Percentiles rank a stretch among this genome's conserved stretches.
These are phyloP conservation scores for Dactylella cylindrospora DNA, from an alignment of 2,329 filamentous ascomycete species.

Conservation along the genomic window DNA sequence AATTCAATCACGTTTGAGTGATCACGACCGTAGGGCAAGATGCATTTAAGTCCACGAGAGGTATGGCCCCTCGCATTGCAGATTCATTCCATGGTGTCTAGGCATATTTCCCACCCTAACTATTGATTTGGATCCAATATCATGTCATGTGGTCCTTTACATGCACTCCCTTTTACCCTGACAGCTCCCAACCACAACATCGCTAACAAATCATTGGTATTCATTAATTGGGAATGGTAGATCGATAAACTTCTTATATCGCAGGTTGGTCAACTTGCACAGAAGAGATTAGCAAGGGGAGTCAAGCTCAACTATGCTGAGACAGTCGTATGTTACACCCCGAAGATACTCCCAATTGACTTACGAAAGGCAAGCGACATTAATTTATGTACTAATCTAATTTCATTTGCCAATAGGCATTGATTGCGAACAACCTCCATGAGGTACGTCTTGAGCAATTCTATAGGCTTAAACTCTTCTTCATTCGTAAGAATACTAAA, in stretches of 20 bases:
- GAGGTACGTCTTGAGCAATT: constrained; percentile 60
- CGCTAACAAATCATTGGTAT: too few relatives aligned
- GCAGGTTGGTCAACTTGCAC: constrained; percentile 82
- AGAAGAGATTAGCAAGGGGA: constrained; percentile 81
- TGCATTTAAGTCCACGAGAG: constrained; percentile 43
- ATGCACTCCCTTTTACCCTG: too few relatives aligned
- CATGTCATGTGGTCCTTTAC: background rate
- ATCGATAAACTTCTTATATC: constrained; percentile 95
- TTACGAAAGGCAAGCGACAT: too few relatives aligned
- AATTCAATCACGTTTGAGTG: too few relatives aligned
- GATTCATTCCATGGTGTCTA: background rate
- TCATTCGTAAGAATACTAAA: constrained; percentile 13
- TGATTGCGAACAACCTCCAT: constrained; percentile 86
- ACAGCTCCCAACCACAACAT: too few relatives aligned
- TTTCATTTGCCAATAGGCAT: constrained; percentile 57
- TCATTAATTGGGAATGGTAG: constrained; percentile 55
- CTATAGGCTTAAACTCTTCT: background rate
- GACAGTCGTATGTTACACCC: constrained; percentile 64
- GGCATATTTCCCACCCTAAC: background rate
- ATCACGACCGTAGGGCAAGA: background rate
- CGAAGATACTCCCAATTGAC: constrained; percentile 22
- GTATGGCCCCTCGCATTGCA: constrained; percentile 3
- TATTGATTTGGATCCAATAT: background rate
- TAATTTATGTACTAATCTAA: too few relatives aligned
- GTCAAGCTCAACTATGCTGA: constrained; percentile 88